phyloP scores from a whole-genome alignment of 331 rosid species.

The Dryas integrifolia region DNA sequence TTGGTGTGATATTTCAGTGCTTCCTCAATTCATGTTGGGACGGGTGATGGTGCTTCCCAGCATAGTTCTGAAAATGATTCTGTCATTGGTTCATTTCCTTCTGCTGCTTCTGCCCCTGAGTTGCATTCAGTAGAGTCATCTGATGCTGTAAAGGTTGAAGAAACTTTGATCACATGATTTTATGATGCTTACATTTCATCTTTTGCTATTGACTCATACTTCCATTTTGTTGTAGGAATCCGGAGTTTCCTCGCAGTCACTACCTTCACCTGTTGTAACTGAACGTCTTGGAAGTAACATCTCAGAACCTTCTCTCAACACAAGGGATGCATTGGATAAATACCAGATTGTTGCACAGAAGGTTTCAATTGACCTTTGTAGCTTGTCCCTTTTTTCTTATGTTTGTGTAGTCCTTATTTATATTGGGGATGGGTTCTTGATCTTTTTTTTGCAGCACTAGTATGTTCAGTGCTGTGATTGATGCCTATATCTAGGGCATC shows the following conservation, averaged over 20 bases:
- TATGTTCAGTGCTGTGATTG: background rate
- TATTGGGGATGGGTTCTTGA: background rate
- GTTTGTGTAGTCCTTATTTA: constrained; percentile 1
- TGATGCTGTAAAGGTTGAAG: constrained; percentile 59
- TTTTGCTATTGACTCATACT: constrained; percentile 27
- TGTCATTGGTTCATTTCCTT: constrained; percentile 62
- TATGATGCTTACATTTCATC: constrained; percentile 6
- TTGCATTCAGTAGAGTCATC: constrained; percentile 55
- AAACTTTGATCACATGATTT: constrained; percentile 6
- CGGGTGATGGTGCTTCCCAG: constrained; percentile 58
- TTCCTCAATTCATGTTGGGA: constrained; percentile 55
- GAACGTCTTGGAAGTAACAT: constrained; percentile 74
- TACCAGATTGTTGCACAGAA: constrained; percentile 82
- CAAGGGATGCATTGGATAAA: constrained; percentile 92
- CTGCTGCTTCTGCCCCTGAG: constrained; percentile 69
- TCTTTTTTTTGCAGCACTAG: background rate
- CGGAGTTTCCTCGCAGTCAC: constrained; percentile 68
- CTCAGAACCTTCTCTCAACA: constrained; percentile 74
- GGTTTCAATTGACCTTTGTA: constrained; percentile 41
- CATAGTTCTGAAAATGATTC: constrained; percentile 72
- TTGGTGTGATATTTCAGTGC: constrained; percentile 44
- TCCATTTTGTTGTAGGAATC: constrained; percentile 56
- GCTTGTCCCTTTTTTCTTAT: constrained; percentile 13
- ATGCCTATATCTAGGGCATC: background rate
- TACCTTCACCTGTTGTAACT: constrained; percentile 51